phyloP scores from a whole-genome alignment of 768 basidiomycete genomes.

The Pisolithus sp. region DNA sequence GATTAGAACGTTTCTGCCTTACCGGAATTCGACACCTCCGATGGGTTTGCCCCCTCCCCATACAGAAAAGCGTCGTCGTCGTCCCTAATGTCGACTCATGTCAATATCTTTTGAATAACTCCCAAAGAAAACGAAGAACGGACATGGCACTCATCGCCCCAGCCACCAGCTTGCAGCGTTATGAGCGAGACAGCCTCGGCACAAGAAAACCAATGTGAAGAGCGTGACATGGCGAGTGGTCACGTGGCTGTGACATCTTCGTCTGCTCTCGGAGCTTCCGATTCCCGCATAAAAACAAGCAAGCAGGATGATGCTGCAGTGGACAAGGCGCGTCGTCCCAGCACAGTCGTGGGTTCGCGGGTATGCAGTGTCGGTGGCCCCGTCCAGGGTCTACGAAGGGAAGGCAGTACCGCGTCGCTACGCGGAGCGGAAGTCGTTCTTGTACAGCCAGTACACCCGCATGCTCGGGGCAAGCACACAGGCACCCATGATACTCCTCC shows the following conservation, averaged over 20 bases:
- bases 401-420: conserved; percentile 63
- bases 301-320: conserved; percentile 8
- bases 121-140: conserved; percentile 14
- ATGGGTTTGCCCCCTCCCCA: conserved; percentile 42
- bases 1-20: conserved; percentile 28
- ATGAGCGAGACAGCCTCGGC: conserved; percentile 11
- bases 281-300: too few species aligned
- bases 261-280: neutral
- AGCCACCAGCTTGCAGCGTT: conserved; percentile 9
- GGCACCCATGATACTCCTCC: conserved; percentile 70
- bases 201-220: conserved; percentile 13
- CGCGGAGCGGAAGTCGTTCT: conserved; percentile 70
- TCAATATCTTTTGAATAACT: conserved; percentile 16
- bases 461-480: conserved; percentile 54
- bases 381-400: conserved; percentile 44
- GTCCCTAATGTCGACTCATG: conserved; percentile 40
- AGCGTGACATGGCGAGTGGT: conserved; percentile 14
- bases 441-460: conserved; percentile 73
- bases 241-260: conserved; percentile 13
- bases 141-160: conserved; percentile 23
- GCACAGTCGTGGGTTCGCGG: conserved; percentile 26
- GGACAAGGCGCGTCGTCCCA: conserved; percentile 5
- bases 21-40: conserved; percentile 38
- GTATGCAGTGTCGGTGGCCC: conserved; percentile 54
- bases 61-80: conserved; percentile 81